phyloP scores from a whole-genome alignment of 805 yeast species.

The Lipomyces sp. region DNA sequence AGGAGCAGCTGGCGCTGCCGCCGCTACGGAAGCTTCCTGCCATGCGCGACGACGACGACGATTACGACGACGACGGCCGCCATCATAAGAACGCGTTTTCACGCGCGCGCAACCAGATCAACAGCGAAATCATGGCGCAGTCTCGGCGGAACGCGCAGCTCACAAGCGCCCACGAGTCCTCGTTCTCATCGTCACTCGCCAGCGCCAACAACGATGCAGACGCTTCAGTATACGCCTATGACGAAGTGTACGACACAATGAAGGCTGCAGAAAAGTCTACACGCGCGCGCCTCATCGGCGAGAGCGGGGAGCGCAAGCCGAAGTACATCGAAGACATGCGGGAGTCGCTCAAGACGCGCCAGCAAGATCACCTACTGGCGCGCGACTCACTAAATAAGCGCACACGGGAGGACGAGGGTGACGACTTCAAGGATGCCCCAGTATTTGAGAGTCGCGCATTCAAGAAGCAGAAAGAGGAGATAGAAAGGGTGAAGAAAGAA shows the following conservation, averaged over 20 bases:
- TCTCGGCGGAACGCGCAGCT: conserved; percentile 7
- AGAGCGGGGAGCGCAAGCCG: conserved; percentile 24
- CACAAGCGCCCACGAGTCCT: conserved; percentile 1
- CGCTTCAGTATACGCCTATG: conserved; percentile 42
- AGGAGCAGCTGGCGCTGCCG: not conserved
- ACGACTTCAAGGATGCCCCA: conserved; percentile 41
- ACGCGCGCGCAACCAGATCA: not conserved
- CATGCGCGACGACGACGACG: too few species aligned
- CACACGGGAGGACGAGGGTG: conserved; percentile 44
- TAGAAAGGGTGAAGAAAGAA: conserved; percentile 30
- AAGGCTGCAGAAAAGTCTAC: conserved; percentile 33
- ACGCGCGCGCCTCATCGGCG: conserved; percentile 3
- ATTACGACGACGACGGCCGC: not conserved
- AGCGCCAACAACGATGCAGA: conserved; percentile 4
- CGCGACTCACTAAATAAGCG: conserved; percentile 41
- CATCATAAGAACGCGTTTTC: not conserved
- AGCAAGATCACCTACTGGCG: conserved; percentile 45
- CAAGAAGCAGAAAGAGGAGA: conserved; percentile 40
- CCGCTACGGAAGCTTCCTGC: not conserved
- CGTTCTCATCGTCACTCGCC: not conserved
- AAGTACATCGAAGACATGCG: conserved; percentile 45
- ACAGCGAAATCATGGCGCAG: conserved; percentile 18
- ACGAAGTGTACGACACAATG: conserved; percentile 48
- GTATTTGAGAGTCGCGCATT: conserved; percentile 51
- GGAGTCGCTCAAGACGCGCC: conserved; percentile 46